Percentiles rank a stretch among this genome's conserved stretches.
Conservation (phyloP, 306 rosid species). For the Vicia villosa region DNA sequence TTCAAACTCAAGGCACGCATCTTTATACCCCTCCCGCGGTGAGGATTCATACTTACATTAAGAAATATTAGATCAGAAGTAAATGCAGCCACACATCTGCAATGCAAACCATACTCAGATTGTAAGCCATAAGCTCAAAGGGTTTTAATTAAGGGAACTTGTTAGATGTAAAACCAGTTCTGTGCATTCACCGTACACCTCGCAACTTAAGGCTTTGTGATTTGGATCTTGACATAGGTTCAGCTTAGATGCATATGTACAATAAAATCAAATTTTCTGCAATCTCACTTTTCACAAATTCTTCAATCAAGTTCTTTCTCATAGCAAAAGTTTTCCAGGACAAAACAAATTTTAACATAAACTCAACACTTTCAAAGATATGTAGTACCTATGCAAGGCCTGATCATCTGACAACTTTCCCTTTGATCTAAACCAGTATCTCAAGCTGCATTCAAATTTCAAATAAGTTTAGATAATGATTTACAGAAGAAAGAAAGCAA, state of each 20-base stretch:
- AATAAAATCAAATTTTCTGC: no score
- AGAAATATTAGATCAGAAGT: constrained; percentile 83
- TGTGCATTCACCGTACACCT: no score
- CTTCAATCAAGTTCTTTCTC: no score
- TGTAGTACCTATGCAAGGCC: no score
- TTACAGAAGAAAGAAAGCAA: constrained; percentile 5
- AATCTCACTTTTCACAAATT: no score
- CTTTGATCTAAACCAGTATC: constrained; percentile 88
- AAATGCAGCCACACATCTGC: constrained; percentile 92
- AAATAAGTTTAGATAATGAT: constrained; percentile 9
- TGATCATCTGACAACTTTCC: constrained; percentile 92
- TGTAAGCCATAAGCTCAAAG: constrained; percentile 6
- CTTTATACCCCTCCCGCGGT: constrained; percentile 68
- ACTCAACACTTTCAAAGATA: no score
- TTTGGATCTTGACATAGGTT: constrained; percentile 40
- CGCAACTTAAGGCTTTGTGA: constrained; percentile 59
- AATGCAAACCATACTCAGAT: constrained; percentile 34
- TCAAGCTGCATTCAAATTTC: constrained; percentile 63
- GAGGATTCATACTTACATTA: constrained; percentile 76
- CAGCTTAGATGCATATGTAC: no score
- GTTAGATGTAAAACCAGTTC: no score
- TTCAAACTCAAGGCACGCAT: constrained; percentile 74
- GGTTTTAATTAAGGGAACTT: no score
- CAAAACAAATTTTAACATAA: no score
- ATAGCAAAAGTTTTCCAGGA: no score